Evolutionary conservation across 345 rosid genomes (phyloP).

Genomic region (Nephelium lappaceum): DNA sequence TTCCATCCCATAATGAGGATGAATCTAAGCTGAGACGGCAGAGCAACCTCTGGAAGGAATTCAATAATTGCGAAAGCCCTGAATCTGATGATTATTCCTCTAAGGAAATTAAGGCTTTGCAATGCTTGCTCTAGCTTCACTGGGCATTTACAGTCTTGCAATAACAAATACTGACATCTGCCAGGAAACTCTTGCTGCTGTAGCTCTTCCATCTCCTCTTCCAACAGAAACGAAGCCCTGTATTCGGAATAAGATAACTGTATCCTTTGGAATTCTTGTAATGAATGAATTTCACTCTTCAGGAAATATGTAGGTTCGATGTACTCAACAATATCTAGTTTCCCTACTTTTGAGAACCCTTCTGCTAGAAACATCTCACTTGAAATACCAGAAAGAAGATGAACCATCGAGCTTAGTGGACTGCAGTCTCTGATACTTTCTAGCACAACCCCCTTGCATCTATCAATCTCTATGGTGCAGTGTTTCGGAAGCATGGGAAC

Average conservation of each 20-base stretch:
- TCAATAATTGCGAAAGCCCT: background rate
- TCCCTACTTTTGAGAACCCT: background rate
- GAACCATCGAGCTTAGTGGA: background rate
- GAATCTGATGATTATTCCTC: background rate
- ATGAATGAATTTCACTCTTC: too few species aligned
- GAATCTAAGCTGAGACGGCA: background rate
- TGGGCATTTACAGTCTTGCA: background rate
- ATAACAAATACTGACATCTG: background rate
- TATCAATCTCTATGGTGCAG: background rate
- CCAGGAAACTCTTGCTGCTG: background rate
- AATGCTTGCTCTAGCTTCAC: slow-evolving; percentile 2
- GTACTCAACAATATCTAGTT: slow-evolving; percentile 6
- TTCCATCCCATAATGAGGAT: background rate
- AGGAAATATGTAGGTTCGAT: background rate
- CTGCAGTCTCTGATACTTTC: background rate
- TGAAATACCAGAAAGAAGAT: background rate
- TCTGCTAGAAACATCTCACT: background rate
- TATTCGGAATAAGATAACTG: too few species aligned
- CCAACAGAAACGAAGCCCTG: background rate
- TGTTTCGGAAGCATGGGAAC: slow-evolving; percentile 20
- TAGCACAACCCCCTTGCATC: slow-evolving; percentile 6
- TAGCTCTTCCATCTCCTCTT: background rate
- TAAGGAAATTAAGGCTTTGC: slow-evolving; percentile 4
- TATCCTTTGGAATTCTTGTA: too few species aligned
- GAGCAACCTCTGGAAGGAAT: background rate